Evolutionary conservation across 2,329 filamentous ascomycete species (phyloP).

Genomic region (Parafenestella ontariensis): DNA sequence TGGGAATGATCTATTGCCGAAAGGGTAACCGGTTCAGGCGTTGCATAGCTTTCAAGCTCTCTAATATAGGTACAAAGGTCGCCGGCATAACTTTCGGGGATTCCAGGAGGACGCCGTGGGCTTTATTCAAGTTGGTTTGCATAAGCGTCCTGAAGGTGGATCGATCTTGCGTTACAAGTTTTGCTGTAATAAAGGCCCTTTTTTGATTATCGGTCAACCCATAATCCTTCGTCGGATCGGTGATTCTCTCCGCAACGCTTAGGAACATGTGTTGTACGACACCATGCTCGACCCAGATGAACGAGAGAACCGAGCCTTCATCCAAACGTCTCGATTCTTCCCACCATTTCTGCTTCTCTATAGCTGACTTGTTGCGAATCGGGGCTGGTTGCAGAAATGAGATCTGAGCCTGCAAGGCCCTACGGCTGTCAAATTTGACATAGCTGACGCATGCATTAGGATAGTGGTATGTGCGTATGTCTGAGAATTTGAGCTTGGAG

Average conservation of each 20-base stretch:
- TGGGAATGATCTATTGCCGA: slow-evolving; percentile 35
- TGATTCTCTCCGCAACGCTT: slow-evolving; percentile 21
- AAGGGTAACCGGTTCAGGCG: slow-evolving; percentile 34
- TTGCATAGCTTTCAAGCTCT: slow-evolving; percentile 35
- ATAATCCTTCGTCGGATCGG: slow-evolving; percentile 11
- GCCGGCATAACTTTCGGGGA: slow-evolving; percentile 37
- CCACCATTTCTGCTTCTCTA: slow-evolving; percentile 37
- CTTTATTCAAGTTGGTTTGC: slow-evolving; percentile 11
- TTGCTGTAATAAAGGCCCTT: slow-evolving; percentile 19
- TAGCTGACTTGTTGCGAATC: slow-evolving; percentile 15
- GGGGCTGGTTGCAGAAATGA: slow-evolving; percentile 28
- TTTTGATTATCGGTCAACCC: slow-evolving; percentile 12
- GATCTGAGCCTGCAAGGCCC: slow-evolving; percentile 28
- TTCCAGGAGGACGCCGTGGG: slow-evolving; percentile 32
- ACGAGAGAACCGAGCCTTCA: slow-evolving; percentile 36
- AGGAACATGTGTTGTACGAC: slow-evolving; percentile 36
- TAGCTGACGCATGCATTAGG: slow-evolving; percentile 22
- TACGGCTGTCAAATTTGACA: slow-evolving; percentile 19
- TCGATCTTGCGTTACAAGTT: slow-evolving; percentile 19
- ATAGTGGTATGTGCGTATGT: slow-evolving; percentile 31
- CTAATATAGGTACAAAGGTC: slow-evolving; percentile 39
- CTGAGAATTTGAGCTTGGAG: slow-evolving; percentile 19
- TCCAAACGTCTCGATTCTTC: slow-evolving; percentile 33
- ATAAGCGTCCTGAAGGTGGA: slow-evolving; percentile 21
- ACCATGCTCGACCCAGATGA: slow-evolving; percentile 20